Percentiles rank a stretch among this genome's conserved stretches.
phyloP scores from a whole-genome alignment of 1,139 yeast genomes.

The Geotrichum histeridarum region DNA sequence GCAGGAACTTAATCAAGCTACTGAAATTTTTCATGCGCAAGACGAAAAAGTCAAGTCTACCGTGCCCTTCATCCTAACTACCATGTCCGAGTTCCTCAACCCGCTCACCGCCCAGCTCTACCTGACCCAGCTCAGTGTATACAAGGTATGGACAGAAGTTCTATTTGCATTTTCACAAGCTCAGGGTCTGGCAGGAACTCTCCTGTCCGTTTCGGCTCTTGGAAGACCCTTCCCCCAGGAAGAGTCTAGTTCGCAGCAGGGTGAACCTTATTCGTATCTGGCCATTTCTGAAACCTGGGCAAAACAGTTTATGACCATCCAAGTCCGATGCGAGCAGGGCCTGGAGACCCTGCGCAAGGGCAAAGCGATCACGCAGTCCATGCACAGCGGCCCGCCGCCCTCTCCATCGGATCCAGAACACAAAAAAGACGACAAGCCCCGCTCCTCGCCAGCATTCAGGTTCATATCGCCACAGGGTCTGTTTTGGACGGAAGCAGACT shows the following conservation, averaged over 20 bases:
- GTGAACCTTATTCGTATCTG: constrained; percentile 20
- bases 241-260: neutral
- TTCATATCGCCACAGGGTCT: constrained; percentile 20
- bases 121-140: constrained; percentile 30
- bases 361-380: constrained; percentile 30
- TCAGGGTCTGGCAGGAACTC: constrained; percentile 27
- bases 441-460: constrained; percentile 10
- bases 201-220: neutral
- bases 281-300: constrained; percentile 32
- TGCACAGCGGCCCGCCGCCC: constrained; percentile 21
- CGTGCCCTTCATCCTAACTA: constrained; percentile 46
- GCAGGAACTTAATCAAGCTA: constrained; percentile 33
- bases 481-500: constrained; percentile 19
- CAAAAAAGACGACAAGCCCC: constrained; percentile 21
- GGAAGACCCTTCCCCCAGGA: neutral
- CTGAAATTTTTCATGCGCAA: constrained; percentile 36
- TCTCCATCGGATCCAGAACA: constrained; percentile 21
- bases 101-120: constrained; percentile 36
- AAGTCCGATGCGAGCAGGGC: constrained; percentile 32
- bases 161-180: constrained; percentile 29
- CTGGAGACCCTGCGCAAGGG: constrained; percentile 30
- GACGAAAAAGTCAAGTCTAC: constrained; percentile 43
- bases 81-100: constrained; percentile 49
- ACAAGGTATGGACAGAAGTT: constrained; percentile 27
- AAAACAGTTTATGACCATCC: constrained; percentile 29